These are phyloP conservation scores for Westerdykella ornata DNA, from an alignment of 2,329 filamentous ascomycete genomes.

Conservation along the genomic window DNA sequence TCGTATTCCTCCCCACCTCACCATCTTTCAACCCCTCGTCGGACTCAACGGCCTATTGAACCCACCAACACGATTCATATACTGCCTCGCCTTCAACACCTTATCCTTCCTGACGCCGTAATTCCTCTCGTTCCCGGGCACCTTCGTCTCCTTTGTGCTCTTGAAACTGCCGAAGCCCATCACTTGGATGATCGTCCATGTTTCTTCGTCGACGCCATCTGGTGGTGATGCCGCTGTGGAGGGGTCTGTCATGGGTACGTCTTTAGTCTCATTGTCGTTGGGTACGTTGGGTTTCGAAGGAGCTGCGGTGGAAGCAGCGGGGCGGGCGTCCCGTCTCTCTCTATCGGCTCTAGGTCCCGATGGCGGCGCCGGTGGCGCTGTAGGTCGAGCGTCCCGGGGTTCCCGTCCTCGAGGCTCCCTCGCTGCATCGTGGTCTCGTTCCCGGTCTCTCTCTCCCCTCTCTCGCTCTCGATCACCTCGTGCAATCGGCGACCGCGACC, in stretches of 20 bases:
- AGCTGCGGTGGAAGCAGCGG: slow-evolving; percentile 9
- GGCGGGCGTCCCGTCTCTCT: slow-evolving; percentile 4
- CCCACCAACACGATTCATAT: slow-evolving; percentile 81
- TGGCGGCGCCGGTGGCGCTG: slow-evolving; percentile 19
- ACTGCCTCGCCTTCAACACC: slow-evolving; percentile 91
- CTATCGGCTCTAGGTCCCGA: slow-evolving; percentile 8
- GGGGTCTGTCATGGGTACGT: slow-evolving; percentile 24
- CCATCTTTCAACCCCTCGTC: no score
- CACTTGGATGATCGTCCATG: slow-evolving; percentile 70
- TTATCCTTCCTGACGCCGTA: slow-evolving; percentile 85
- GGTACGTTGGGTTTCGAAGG: slow-evolving; percentile 9
- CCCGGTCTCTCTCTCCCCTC: slow-evolving; percentile 8
- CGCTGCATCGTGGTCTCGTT: slow-evolving; percentile 4
- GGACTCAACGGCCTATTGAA: slow-evolving; percentile 65
- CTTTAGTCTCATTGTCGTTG: slow-evolving; percentile 16
- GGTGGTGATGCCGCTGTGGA: slow-evolving; percentile 4
- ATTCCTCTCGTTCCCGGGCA: slow-evolving; percentile 72
- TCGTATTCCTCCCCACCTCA: no score
- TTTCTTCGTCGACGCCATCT: slow-evolving; percentile 52
- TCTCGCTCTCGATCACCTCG: slow-evolving; percentile 14
- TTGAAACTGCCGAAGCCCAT: slow-evolving; percentile 89
- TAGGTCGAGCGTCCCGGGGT: no score
- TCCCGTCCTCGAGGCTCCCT: slow-evolving; percentile 5
- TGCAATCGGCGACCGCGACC: slow-evolving; percentile 23
- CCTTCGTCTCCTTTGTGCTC: slow-evolving; percentile 80